These are phyloP conservation scores for Exidia glandulosa DNA, from an alignment of 768 basidiomycete species.

Conservation along the genomic window DNA sequence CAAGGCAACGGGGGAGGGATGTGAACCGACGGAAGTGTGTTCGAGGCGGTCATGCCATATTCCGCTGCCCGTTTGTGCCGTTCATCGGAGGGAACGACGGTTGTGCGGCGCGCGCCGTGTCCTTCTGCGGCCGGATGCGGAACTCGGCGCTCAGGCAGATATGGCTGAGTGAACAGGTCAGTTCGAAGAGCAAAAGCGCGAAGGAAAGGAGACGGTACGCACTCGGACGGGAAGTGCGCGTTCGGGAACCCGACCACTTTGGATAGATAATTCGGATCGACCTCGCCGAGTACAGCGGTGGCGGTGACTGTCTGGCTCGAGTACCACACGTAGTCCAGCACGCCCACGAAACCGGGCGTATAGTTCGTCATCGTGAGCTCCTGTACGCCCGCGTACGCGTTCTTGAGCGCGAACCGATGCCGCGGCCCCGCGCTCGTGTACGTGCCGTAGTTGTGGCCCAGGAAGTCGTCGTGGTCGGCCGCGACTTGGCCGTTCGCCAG, in stretches of 20 bases:
- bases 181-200: slow-evolving; percentile 5
- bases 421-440: slow-evolving; percentile 70
- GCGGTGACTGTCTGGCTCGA: slow-evolving; percentile 59
- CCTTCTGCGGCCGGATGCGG: slow-evolving; percentile 56
- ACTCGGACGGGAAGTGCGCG: slow-evolving; percentile 95
- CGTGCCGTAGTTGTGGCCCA: slow-evolving; percentile 80
- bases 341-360: slow-evolving; percentile 76
- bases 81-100: not conserved
- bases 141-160: slow-evolving; percentile 63
- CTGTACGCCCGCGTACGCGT: slow-evolving; percentile 57
- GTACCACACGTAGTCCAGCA: slow-evolving; percentile 94
- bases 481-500: slow-evolving; percentile 59
- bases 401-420: slow-evolving; percentile 75
- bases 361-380: slow-evolving; percentile 78
- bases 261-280: slow-evolving; percentile 74
- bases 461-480: slow-evolving; percentile 80
- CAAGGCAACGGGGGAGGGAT: not conserved
- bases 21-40: not conserved
- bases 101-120: not conserved
- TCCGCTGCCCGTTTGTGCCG: not conserved
- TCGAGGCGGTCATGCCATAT: not conserved
- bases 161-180: slow-evolving; percentile 38
- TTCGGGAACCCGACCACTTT: slow-evolving; percentile 96
- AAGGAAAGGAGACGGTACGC: slow-evolving; percentile 25
- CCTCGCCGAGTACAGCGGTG: slow-evolving; percentile 78